Evolutionary conservation across 768 basidiomycete genomes (phyloP).

Genomic region (Grammothele lineata): DNA sequence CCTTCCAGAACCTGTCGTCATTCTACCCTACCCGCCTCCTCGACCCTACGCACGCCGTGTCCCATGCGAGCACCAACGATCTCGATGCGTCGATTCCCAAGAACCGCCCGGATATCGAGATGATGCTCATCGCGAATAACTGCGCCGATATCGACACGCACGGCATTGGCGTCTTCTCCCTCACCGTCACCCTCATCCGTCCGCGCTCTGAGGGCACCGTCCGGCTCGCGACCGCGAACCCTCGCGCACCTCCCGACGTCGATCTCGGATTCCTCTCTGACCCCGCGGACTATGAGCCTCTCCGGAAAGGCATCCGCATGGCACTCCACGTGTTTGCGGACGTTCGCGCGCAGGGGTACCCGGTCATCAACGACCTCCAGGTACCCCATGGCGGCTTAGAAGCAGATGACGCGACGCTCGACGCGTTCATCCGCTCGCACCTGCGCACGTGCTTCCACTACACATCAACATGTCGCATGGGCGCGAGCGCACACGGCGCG

Average conservation of each 20-base stretch:
- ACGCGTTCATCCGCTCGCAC: slow-evolving; percentile 10
- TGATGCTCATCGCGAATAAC: slow-evolving; percentile 17
- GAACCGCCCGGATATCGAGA: slow-evolving; percentile 20
- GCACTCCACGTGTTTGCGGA: slow-evolving; percentile 15
- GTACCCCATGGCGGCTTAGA: slow-evolving; percentile 17
- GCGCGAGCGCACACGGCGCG: slow-evolving; percentile 1
- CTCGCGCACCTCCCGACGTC: slow-evolving; percentile 25
- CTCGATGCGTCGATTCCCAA: slow-evolving; percentile 7
- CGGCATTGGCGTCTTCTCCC: slow-evolving; percentile 14
- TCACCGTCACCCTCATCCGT: slow-evolving; percentile 22
- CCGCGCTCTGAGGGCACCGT: slow-evolving; percentile 23
- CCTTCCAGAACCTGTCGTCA: slow-evolving; percentile 7
- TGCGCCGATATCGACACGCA: slow-evolving; percentile 8
- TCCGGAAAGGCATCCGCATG: slow-evolving; percentile 20
- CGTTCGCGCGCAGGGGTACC: slow-evolving; percentile 6
- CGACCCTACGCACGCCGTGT: neutral
- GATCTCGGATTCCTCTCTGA: slow-evolving; percentile 28
- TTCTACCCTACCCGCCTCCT: slow-evolving; percentile 8
- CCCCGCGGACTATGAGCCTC: slow-evolving; percentile 20
- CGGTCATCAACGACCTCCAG: slow-evolving; percentile 9
- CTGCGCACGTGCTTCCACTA: slow-evolving; percentile 20
- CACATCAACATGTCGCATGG: slow-evolving; percentile 38
- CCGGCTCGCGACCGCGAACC: slow-evolving; percentile 27
- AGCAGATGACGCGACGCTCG: neutral
- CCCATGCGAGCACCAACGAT: neutral